phyloP scores from a whole-genome alignment of 2,329 filamentous ascomycete genomes.

The Fusarium tupiense region DNA sequence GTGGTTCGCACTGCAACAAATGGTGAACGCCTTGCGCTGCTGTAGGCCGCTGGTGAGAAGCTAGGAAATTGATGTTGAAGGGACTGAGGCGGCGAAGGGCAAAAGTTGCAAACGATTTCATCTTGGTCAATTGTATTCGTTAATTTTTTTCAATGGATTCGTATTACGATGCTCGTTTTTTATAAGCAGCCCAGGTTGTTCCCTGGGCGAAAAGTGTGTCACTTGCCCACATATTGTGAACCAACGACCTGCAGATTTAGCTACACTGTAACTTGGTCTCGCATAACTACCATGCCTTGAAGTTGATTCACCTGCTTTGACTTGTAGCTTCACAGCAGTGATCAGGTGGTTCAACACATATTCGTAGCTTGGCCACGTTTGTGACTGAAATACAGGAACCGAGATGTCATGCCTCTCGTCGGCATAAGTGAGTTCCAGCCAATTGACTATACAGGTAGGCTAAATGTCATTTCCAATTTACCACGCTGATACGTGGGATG shows the following conservation, averaged over 20 bases:
- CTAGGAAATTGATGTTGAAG: slow-evolving; percentile 33
- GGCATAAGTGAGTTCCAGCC: background rate
- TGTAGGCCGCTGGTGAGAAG: slow-evolving; percentile 19
- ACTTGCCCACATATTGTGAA: background rate
- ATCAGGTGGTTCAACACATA: slow-evolving; percentile 3
- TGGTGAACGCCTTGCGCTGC: slow-evolving; percentile 34
- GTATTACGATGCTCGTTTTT: background rate
- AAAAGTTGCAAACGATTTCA: slow-evolving; percentile 42
- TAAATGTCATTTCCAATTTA: background rate
- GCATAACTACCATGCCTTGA: background rate
- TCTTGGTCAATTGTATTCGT: slow-evolving; percentile 42
- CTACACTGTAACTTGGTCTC: background rate
- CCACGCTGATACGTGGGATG: background rate
- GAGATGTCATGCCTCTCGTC: slow-evolving; percentile 1
- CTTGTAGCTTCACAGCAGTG: slow-evolving; percentile 10
- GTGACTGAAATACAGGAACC: background rate
- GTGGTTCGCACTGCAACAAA: slow-evolving; percentile 24
- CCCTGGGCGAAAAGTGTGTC: background rate
- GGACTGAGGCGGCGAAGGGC: slow-evolving; percentile 34
- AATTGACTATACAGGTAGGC: background rate
- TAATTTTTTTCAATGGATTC: slow-evolving; percentile 40
- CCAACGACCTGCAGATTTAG: background rate
- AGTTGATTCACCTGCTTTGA: background rate
- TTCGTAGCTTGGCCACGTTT: slow-evolving; percentile 11
- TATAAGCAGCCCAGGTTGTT: background rate